Conservation (phyloP, 768 basidiomycete species). For the Rhodotorula paludigena region DNA sequence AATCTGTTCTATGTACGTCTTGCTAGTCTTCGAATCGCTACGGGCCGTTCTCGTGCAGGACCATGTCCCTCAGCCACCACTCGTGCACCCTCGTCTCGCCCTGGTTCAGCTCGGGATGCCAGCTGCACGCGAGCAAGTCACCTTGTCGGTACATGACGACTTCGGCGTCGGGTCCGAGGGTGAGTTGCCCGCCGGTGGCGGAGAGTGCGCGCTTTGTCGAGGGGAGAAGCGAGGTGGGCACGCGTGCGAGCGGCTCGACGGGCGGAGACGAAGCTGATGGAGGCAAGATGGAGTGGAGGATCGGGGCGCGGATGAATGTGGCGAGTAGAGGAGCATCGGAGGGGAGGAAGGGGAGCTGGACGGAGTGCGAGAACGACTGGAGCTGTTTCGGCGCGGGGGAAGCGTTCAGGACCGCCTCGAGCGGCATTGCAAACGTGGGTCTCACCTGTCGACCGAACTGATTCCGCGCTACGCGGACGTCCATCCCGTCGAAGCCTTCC, state of each 20-base stretch:
- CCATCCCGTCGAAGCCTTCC: constrained; percentile 74
- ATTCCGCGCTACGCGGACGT: constrained; percentile 74
- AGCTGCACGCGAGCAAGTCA: constrained; percentile 74
- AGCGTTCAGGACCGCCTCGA: background rate
- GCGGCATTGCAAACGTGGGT: constrained; percentile 36
- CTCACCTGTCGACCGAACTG: constrained; percentile 87
- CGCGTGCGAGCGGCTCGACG: constrained; percentile 65
- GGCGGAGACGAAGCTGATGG: constrained; percentile 46
- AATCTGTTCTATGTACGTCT: too few relatives aligned
- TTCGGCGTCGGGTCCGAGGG: constrained; percentile 49
- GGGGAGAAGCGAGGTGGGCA: constrained; percentile 57
- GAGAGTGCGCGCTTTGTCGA: constrained; percentile 30
- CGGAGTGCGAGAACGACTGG: constrained; percentile 80
- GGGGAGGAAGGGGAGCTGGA: constrained; percentile 61
- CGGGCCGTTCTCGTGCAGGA: constrained; percentile 19
- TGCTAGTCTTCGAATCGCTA: too few relatives aligned
- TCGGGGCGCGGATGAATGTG: constrained; percentile 88
- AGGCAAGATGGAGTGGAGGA: constrained; percentile 46
- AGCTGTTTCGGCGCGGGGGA: constrained; percentile 52
- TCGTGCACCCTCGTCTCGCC: constrained; percentile 83
- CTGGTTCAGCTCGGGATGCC: constrained; percentile 84
- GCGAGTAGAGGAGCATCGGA: constrained; percentile 64
- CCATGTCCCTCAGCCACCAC: constrained; percentile 65
- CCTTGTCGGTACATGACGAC: constrained; percentile 85
- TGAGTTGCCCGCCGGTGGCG: constrained; percentile 3